Percentiles rank a stretch among this genome's conserved stretches.
These are phyloP conservation scores for Saccharomycopsis sp. DNA, from an alignment of 805 yeast genomes.

Conservation along the genomic window DNA sequence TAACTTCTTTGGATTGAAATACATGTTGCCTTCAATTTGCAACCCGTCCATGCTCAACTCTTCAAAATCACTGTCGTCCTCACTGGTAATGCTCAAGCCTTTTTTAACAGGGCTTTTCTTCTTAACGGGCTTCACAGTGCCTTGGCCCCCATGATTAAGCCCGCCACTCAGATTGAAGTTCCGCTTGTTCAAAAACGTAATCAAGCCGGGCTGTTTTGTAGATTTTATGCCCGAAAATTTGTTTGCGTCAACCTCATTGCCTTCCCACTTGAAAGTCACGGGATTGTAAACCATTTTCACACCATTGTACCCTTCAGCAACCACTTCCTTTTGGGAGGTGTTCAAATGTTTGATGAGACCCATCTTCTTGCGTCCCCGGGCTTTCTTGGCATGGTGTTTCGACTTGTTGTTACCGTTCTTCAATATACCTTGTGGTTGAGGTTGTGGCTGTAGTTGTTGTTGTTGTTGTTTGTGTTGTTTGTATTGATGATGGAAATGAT, in stretches of 20 bases:
- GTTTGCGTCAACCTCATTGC: constrained; percentile 18
- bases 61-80: constrained; percentile 17
- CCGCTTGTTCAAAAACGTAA: constrained; percentile 15
- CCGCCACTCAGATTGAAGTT: background rate
- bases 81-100: constrained; percentile 10
- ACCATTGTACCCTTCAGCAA: constrained; percentile 19
- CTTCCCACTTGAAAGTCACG: constrained; percentile 19
- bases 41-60: constrained; percentile 19
- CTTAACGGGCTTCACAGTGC: constrained; percentile 11
- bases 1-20: constrained; percentile 18
- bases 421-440: too few relatives aligned
- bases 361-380: constrained; percentile 2
- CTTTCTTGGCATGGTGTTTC: background rate
- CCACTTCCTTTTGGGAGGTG: constrained; percentile 7
- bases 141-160: background rate
- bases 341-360: constrained; percentile 17
- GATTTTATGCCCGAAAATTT: constrained; percentile 13
- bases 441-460: too few relatives aligned
- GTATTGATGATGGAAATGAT: too few relatives aligned
- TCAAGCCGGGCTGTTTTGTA: constrained; percentile 14
- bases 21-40: constrained; percentile 21
- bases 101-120: constrained; percentile 1
- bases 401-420: constrained; percentile 3
- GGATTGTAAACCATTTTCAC: constrained; percentile 20
- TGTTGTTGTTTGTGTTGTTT: too few relatives aligned